Evolutionary conservation across 2,329 filamentous ascomycete genomes (phyloP), one percentile per base, ranked within the genome.

Genomic region (Phoma sp.): DNA sequence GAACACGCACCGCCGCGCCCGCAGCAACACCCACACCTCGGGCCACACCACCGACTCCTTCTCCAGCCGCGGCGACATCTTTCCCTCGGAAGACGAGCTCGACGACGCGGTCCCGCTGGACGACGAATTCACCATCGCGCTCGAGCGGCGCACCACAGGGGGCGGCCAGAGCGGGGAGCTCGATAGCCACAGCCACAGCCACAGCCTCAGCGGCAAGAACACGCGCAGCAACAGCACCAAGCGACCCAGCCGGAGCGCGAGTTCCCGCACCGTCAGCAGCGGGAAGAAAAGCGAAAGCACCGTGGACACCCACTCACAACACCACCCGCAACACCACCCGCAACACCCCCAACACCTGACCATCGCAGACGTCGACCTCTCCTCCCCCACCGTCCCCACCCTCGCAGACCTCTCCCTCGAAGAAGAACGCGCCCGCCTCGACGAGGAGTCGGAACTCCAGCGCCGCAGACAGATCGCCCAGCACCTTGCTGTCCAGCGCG

Each of bases 61-160:
- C 60, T 89, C 93, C 66, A 96, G 92, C 9, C 82, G 93, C 41
- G 92, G 92, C 2, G 93, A 98, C 75, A 79, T 98, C 10, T 95
- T 97, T 62, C 91, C 91, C 0, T 96, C 92, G 66, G 92, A 96
- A 67, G 91, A 93, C 47, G 91, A 96, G 55, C 62, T 72, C 29
- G 93, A 96, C 72, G 93, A 98, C 75, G 93, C 93, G 0, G 86
- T 96, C n/a, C 90, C 92, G 10, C 78, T 98, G 14, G 91, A 93
- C 65, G 93, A 97, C 69, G 93, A 97, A 68, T 96, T 98, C 65
- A 90, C 92, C 2, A 87, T 96, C 71, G 86, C 87, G 3, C 80
- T 97, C 57, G 88, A 92, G 56, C 85, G 89, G 47, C 86, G 89
- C 27, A 83, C 82, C n/a, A 85, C 83, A 18, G 18, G 18, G 18